Percentiles rank a stretch among this genome's conserved stretches.
Evolutionary conservation across 768 basidiomycete species (phyloP).

Genomic region (Mrakia hoshinonis): DNA sequence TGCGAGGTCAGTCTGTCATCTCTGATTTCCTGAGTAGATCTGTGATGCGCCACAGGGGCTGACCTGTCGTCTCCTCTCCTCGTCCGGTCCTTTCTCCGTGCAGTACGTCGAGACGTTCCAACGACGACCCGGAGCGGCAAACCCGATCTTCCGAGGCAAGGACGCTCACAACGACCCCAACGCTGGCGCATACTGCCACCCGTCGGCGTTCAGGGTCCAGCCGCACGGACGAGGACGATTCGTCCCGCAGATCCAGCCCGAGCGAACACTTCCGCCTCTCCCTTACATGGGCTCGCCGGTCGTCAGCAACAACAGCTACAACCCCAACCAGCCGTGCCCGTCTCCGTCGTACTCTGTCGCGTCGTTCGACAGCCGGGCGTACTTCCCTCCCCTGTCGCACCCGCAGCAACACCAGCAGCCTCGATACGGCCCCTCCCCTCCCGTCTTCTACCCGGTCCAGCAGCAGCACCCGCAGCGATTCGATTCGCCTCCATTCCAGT

Average conservation of each 20-base stretch:
- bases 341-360: background rate
- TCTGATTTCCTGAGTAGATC: background rate
- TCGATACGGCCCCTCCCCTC: background rate
- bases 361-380: conserved; percentile 6
- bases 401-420: background rate
- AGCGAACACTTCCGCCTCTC: background rate
- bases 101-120: conserved; percentile 26
- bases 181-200: conserved; percentile 14
- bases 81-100: background rate
- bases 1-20: conserved; percentile 19
- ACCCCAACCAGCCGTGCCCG: background rate
- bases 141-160: background rate
- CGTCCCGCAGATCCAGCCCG: background rate
- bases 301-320: background rate
- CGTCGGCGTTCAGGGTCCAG: conserved; percentile 3
- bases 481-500: background rate
- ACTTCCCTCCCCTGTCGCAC: background rate
- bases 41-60: background rate
- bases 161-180: background rate
- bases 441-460: background rate
- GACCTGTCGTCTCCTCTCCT: background rate
- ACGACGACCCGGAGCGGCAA: conserved; percentile 21
- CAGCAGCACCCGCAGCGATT: background rate
- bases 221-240: conserved; percentile 3
- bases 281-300: background rate